Evolutionary conservation across 2,329 filamentous ascomycete species (phyloP), one percentile per base, ranked within the genome.

Genomic region (Pseudogymnoascus sp.): DNA sequence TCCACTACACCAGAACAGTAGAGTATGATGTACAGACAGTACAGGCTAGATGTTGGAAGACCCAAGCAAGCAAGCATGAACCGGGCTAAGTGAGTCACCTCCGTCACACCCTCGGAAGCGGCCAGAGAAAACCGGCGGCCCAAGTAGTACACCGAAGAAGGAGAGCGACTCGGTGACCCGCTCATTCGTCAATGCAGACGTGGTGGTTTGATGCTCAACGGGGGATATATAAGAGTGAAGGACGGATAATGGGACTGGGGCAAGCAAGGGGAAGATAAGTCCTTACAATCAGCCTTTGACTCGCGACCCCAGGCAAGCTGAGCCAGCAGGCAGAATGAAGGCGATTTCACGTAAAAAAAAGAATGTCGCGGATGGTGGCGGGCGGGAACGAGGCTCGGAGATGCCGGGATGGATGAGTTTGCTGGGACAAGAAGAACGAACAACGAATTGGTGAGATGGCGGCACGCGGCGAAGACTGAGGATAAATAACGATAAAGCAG

Each of bases 81-180:
- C 46, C 26, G 23, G 46, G 26, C 46, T 19, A 31, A 53, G 4
- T 53, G 46, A 53, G 46, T 53, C 46, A 53, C 46, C 46, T 53
- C 46, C 46, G 46, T 53, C 46, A 53, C 46, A 53, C 46, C 46
- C 26, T 53, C 46, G 46, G 46, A 53, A 53, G 46, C 46, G 46
- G 46, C 26, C 46, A 53, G 26, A 50, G 26, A 23, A 23, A 53
- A 53, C 23, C 26, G 46, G 46, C 26, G 9, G 26, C 46, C 46
- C 46, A 53, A 53, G 46, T 53, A 31, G 46, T 53, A 53, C 46
- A 53, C 46, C 46, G 46, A 53, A 31, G n/a, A 53, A 9, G 9
- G 9, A 11, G 15, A 53, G 46, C 26, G n/a, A 53, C 23, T 53
- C 46, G 46, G 46, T 19, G 46, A 53, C 46, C 46, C 46, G 46